These are phyloP conservation scores for Zea luxurians DNA, from an alignment of 176 grass and related monocot genomes.

Conservation along the genomic window DNA sequence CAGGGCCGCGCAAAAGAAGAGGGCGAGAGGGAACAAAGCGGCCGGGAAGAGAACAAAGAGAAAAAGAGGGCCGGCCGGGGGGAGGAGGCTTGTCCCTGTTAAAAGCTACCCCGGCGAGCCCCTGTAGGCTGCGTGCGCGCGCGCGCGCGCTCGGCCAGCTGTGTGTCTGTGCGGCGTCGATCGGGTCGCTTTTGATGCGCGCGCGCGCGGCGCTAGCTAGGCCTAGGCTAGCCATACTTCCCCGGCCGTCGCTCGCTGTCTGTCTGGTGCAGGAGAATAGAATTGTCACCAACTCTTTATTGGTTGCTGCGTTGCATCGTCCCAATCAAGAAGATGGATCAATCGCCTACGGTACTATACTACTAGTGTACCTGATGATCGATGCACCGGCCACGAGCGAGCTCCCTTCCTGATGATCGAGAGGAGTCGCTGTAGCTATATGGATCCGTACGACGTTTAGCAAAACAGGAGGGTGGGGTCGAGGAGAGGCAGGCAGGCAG, in stretches of 20 bases:
- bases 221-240: background rate
- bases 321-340: slow-evolving; percentile 24
- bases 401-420: no score
- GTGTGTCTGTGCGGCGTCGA: no score
- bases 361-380: no score
- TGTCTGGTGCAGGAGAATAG: slow-evolving; percentile 62
- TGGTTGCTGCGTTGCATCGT: slow-evolving; percentile 21
- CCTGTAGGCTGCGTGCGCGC: no score
- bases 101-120: slow-evolving; percentile 39
- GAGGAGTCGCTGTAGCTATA: no score
- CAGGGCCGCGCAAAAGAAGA: slow-evolving; percentile 34
- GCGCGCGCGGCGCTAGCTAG: background rate
- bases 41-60: slow-evolving; percentile 65
- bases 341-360: no score
- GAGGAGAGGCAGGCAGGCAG: background rate
- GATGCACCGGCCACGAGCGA: no score
- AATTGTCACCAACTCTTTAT: slow-evolving; percentile 73
- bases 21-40: slow-evolving; percentile 55
- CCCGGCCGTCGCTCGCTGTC: slow-evolving; percentile 35
- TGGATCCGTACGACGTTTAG: background rate
- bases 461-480: background rate
- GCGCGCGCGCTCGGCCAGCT: no score
- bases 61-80: slow-evolving; percentile 44
- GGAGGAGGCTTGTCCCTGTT: slow-evolving; percentile 82
- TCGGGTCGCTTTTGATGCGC: no score